phyloP scores from a whole-genome alignment of 1,284 basidiomycete species.

The Ganoderma multipileum region DNA sequence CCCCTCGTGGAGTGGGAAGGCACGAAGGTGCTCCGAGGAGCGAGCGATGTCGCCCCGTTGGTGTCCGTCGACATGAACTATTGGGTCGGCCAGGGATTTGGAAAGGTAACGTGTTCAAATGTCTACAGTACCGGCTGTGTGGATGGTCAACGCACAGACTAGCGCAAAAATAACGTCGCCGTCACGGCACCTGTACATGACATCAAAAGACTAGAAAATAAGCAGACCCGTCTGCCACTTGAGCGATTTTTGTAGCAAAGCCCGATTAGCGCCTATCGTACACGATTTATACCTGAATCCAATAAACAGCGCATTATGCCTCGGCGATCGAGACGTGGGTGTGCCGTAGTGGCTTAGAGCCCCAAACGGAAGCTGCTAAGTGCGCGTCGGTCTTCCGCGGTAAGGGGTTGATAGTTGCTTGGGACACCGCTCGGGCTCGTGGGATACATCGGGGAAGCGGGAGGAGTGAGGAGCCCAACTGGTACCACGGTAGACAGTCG shows the following conservation, averaged over 20 bases:
- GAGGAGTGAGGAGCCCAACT: constrained; percentile 33
- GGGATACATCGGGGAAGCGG: constrained; percentile 32
- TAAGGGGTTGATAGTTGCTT: constrained; percentile 39
- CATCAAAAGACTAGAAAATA: constrained; percentile 7
- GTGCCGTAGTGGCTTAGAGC: constrained; percentile 27
- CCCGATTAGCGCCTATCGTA: constrained; percentile 20
- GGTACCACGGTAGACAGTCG: constrained; percentile 50
- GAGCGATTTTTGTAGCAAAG: constrained; percentile 8
- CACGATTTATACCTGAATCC: constrained; percentile 5
- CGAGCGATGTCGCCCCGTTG: constrained; percentile 29
- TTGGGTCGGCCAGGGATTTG: neutral
- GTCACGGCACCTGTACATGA: constrained; percentile 8
- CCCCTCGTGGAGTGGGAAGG: constrained; percentile 28
- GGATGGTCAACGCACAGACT: constrained; percentile 2
- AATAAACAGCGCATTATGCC: neutral
- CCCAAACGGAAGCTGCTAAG: constrained; percentile 43
- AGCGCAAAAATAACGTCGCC: constrained; percentile 7
- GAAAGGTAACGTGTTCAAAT: neutral
- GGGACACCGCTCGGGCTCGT: constrained; percentile 24
- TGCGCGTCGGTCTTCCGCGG: constrained; percentile 41
- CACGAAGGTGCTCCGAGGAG: constrained; percentile 27
- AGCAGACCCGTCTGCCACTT: neutral
- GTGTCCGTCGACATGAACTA: constrained; percentile 2
- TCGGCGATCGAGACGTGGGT: neutral
- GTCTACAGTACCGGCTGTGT: constrained; percentile 1